Conservation (phyloP, 1,139 yeast species). For the Protomyces inouyei region DNA sequence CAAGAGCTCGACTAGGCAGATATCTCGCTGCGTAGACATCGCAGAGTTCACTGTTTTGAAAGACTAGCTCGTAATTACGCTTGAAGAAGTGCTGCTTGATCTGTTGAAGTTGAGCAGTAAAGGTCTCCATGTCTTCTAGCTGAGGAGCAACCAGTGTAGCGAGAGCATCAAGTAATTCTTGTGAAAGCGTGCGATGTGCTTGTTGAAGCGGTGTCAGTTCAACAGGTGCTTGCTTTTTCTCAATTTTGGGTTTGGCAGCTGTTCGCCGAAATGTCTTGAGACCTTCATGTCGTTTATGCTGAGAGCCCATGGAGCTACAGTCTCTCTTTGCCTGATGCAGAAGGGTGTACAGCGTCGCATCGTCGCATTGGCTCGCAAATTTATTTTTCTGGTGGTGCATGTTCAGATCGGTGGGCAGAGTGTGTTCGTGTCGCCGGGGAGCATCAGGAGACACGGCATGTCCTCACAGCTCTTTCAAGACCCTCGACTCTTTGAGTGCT, state of each 20-base stretch:
- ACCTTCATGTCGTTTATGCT: slow-evolving; percentile 22
- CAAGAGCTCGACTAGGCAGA: slow-evolving; percentile 17
- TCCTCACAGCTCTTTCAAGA: slow-evolving; percentile 51
- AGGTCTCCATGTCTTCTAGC: not conserved
- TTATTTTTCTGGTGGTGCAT: not conserved
- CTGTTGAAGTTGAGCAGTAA: slow-evolving; percentile 5
- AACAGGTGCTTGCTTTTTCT: not conserved
- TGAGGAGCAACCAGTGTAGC: not conserved
- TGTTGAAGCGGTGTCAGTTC: not conserved
- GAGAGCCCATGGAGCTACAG: slow-evolving; percentile 4
- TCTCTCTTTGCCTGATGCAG: not conserved
- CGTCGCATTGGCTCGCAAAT: no score
- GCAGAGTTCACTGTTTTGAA: slow-evolving; percentile 5
- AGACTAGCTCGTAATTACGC: slow-evolving; percentile 13
- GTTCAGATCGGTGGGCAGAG: not conserved
- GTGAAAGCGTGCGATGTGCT: not conserved
- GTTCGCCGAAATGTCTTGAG: slow-evolving; percentile 17
- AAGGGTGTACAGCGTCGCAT: no score
- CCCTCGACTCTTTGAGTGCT: slow-evolving; percentile 66
- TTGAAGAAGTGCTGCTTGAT: slow-evolving; percentile 17
- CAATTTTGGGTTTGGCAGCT: slow-evolving; percentile 21
- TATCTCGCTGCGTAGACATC: slow-evolving; percentile 14
- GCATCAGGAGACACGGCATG: not conserved
- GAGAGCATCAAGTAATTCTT: slow-evolving; percentile 9
- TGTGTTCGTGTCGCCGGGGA: not conserved